Conservation (phyloP, 257 asterid species). For the Ballota nigra region DNA sequence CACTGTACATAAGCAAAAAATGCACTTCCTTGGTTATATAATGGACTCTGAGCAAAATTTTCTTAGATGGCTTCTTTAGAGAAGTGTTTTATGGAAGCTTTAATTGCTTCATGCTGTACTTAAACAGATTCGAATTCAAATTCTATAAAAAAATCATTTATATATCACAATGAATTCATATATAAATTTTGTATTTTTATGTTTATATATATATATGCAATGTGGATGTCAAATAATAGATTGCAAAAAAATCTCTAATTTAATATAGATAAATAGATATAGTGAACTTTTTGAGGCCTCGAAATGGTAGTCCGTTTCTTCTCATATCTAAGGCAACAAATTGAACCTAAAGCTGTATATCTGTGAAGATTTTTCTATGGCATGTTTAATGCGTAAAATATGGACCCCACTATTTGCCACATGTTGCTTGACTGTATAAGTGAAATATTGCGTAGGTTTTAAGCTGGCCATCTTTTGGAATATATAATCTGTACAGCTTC, state of each 20-base stretch:
- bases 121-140: too few species aligned
- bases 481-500: not conserved
- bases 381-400: not conserved
- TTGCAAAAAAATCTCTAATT: too few species aligned
- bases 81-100: not conserved
- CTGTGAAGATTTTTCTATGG: not conserved
- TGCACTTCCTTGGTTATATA: not conserved
- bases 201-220: too few species aligned
- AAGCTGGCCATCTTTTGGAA: not conserved
- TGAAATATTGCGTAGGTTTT: not conserved
- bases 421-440: not conserved
- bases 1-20: not conserved
- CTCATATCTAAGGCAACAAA: constrained; percentile 12
- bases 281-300: not conserved
- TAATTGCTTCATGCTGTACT: not conserved
- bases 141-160: too few species aligned
- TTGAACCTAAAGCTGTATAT: not conserved
- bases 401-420: not conserved
- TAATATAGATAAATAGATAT: not conserved
- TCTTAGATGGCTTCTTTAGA: not conserved
- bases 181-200: too few species aligned
- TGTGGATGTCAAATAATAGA: too few species aligned
- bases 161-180: too few species aligned
- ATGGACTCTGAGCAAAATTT: not conserved
- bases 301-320: not conserved